A percentile compares a stretch with the other conserved stretches of the same genome.
phyloP scores from a whole-genome alignment of 2,329 filamentous ascomycete species.

The Ascochyta clinopodiicola region DNA sequence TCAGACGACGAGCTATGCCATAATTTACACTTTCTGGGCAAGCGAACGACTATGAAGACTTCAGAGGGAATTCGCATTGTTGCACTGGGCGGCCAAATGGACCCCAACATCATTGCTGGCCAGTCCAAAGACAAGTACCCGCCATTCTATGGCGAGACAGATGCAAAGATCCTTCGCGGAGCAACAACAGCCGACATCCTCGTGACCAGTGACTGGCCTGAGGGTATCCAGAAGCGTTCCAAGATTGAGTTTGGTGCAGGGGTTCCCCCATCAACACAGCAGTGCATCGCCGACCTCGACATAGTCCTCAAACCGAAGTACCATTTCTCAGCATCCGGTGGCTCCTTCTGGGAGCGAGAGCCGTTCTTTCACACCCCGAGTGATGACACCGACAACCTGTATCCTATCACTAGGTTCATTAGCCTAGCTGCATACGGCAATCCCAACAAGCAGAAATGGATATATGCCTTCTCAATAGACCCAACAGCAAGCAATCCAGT shows the following conservation, averaged over 20 bases:
- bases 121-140: constrained; percentile 74
- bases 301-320: constrained; percentile 85
- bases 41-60: constrained; percentile 86
- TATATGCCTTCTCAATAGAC: constrained; percentile 75
- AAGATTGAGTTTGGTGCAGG: constrained; percentile 65
- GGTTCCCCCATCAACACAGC: constrained; percentile 62
- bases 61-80: constrained; percentile 88
- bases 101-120: constrained; percentile 65
- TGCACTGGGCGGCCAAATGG: constrained; percentile 77
- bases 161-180: constrained; percentile 76
- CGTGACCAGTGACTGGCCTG: constrained; percentile 86
- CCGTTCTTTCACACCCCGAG: constrained; percentile 78
- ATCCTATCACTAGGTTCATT: constrained; percentile 83
- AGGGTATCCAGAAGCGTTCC: constrained; percentile 72
- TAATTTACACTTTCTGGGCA: constrained; percentile 88
- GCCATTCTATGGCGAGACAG: constrained; percentile 78
- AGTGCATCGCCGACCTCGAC: constrained; percentile 79
- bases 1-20: constrained; percentile 76
- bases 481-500: constrained; percentile 65
- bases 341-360: constrained; percentile 86
- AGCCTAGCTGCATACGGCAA: constrained; percentile 84
- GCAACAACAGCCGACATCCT: constrained; percentile 85
- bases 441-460: constrained; percentile 75
- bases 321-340: constrained; percentile 76
- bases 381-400: constrained; percentile 57